phyloP scores from a whole-genome alignment of 2,329 filamentous ascomycete species.

The Ophiostoma himal-ulmi region DNA sequence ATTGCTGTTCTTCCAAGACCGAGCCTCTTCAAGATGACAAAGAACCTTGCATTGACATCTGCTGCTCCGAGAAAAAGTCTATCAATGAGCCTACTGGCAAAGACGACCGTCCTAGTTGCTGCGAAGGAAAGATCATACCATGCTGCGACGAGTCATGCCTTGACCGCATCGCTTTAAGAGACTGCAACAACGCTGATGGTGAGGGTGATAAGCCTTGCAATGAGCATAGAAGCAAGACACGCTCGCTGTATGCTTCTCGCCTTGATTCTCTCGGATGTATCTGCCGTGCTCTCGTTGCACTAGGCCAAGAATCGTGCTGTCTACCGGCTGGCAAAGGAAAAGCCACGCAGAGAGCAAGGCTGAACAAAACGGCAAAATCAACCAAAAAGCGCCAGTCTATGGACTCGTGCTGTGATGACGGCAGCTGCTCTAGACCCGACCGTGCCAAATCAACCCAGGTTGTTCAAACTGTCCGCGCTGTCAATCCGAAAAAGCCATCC shows the following conservation, averaged over 20 bases:
- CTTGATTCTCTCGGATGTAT: background rate
- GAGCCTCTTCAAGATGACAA: background rate
- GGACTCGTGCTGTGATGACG: background rate
- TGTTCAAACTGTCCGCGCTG: background rate
- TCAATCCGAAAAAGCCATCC: background rate
- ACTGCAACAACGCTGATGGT: background rate
- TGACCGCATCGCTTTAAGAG: background rate
- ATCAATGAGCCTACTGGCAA: background rate
- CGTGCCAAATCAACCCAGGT: background rate
- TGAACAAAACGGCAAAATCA: background rate
- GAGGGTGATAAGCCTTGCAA: background rate
- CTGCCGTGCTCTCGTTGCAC: background rate
- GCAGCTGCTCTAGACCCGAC: background rate
- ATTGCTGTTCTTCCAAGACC: background rate
- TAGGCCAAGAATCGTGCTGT: background rate
- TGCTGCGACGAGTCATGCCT: constrained; percentile 2
- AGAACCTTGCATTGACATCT: background rate
- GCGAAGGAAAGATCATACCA: background rate
- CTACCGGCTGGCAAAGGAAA: background rate
- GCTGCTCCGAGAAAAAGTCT: background rate
- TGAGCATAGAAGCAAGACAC: background rate
- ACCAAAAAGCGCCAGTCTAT: background rate
- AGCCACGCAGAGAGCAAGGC: background rate
- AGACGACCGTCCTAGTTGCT: background rate
- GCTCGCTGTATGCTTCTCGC: background rate